A percentile compares a stretch with the other conserved stretches of the same genome.
Conservation (phyloP, 257 asterid genomes). For the Marsdenia floribunda region DNA sequence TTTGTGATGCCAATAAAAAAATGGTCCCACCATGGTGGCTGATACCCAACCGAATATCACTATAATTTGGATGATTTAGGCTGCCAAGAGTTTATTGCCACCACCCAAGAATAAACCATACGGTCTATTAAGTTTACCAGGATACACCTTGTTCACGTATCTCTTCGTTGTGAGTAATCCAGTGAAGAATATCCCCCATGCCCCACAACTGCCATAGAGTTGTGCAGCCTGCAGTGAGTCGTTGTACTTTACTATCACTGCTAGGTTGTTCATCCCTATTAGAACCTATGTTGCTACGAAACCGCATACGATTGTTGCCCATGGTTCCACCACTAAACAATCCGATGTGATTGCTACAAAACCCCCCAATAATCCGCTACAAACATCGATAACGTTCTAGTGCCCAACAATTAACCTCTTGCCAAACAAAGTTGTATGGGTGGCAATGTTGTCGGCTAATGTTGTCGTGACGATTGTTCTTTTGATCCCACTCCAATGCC, state of each 20-base stretch:
- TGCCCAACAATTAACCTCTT: constrained; percentile 55
- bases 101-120: constrained; percentile 68
- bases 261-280: constrained; percentile 52
- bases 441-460: constrained; percentile 61
- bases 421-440: constrained; percentile 51
- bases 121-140: constrained; percentile 36
- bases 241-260: constrained; percentile 42
- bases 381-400: constrained; percentile 60
- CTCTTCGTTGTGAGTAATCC: constrained; percentile 45
- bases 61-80: constrained; percentile 49
- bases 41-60: constrained; percentile 54
- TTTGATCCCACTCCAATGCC: constrained; percentile 63
- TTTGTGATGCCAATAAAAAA: constrained; percentile 40
- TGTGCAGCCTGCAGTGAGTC: constrained; percentile 70
- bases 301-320: constrained; percentile 70
- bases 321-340: constrained; percentile 60
- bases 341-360: constrained; percentile 70
- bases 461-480: constrained; percentile 72
- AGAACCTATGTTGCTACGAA: constrained; percentile 57
- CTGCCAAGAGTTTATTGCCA: constrained; percentile 55
- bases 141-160: constrained; percentile 46
- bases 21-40: constrained; percentile 59
- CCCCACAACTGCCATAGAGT: constrained; percentile 65
- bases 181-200: constrained; percentile 62
- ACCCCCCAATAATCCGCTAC: constrained; percentile 61